Conservation (phyloP, 192 early-diverging fungal genomes). For the Jimgerdemannia lactiflua region DNA sequence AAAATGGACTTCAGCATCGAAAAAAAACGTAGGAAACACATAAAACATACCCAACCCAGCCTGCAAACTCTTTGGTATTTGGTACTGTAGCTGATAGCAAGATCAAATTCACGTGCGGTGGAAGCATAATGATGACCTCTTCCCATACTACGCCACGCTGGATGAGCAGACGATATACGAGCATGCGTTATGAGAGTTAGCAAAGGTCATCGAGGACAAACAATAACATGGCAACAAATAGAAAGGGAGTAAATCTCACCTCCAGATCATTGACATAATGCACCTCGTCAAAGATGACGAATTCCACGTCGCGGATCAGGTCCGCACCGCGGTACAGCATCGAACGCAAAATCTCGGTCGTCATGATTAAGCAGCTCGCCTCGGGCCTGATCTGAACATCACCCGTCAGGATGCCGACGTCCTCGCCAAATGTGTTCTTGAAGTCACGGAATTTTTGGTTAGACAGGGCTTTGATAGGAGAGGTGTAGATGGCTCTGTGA, state of each 20-base stretch:
- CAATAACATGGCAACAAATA: not conserved
- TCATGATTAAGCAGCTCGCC: slow-evolving; percentile 98
- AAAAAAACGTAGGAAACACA: not conserved
- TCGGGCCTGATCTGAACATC: slow-evolving; percentile 97
- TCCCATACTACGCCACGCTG: slow-evolving; percentile 98
- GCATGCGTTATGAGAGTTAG: not conserved
- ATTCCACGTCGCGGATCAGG: slow-evolving; percentile 96
- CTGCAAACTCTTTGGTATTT: slow-evolving; percentile 98
- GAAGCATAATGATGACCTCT: slow-evolving; percentile 99
- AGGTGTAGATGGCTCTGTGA: slow-evolving; percentile 88
- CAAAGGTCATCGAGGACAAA: not conserved
- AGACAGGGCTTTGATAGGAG: slow-evolving; percentile 97
- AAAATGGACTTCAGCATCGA: not conserved
- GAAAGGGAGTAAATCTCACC: slow-evolving; percentile 22
- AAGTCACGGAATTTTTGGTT: slow-evolving; percentile 99
- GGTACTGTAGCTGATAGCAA: slow-evolving; percentile 96
- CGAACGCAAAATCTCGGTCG: slow-evolving; percentile 95
- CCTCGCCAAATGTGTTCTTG: slow-evolving; percentile 76
- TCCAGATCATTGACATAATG: slow-evolving; percentile 97
- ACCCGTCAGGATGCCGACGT: slow-evolving; percentile 97
- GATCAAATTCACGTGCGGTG: slow-evolving; percentile 92
- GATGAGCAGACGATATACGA: not conserved
- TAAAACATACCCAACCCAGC: slow-evolving; percentile 87
- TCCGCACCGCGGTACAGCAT: slow-evolving; percentile 99
- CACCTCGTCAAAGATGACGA: slow-evolving; percentile 99